Base-by-base conservation (phyloP, 805 yeast species). In the Torulaspora franciscae region DNA sequence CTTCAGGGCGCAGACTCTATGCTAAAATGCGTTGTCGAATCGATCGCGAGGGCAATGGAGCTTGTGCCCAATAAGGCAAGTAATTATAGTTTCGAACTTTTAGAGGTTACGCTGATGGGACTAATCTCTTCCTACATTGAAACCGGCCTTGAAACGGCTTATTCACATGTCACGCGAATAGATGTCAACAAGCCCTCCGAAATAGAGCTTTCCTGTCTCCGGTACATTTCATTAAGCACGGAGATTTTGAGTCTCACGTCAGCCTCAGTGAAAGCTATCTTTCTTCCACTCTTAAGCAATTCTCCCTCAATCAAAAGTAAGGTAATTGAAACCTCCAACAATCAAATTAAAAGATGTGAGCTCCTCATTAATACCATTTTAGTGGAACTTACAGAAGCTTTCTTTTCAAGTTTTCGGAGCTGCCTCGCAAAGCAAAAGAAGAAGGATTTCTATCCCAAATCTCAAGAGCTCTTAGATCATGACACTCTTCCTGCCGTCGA, bases 101-200 rank as follows among this genome's bases (percentile, higher is more conserved):
- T 85, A 46, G 86, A 85, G 49, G 71, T 85, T 29, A 61, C 87
- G 41, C 64, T 87, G 17, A 72, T 77, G 37, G 88, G 83, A 43
- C 72, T 86, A 30, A 93, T 95, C 1, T 79, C 79, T 28, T 73
- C 82, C 2, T 88, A 85, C 57, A 75, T 89, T 35, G 89, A 85
- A 32, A 71, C 80, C 11, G 89, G 87, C 0, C 63, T 90, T 32
- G 96, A 87, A 53, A 78, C 80, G 3, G 73, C 88, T 1, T 84
- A 79, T 54, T 74, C 69, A 40, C 64, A 64, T 37, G 61, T 77
- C 26, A 63, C 61, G 41, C 67, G 68, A 52, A 68, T 71, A 52
- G 68, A 69, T 54, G 42, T 43, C 10, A 32, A 44, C 17, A 52
- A 44, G 44, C 37, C 54, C 43, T 36, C 63, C 52, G 51, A 57